Evolutionary conservation across 2,329 filamentous ascomycete species (phyloP).

Genomic region (Hortaea sp.): DNA sequence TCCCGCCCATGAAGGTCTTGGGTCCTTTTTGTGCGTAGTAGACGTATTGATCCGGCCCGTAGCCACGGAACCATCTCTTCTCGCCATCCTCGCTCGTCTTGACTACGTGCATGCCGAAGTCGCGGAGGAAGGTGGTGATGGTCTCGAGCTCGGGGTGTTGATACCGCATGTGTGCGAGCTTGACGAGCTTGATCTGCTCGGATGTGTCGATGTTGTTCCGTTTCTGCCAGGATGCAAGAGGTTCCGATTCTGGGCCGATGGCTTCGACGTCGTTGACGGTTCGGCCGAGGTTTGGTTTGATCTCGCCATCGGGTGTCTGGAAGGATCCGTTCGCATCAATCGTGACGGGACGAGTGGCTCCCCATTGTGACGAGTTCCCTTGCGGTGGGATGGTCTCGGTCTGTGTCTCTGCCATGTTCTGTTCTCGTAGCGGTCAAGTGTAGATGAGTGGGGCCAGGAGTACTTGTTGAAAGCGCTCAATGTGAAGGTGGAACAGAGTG

Average conservation of each 20-base stretch:
- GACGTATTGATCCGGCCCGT: constrained; percentile 35
- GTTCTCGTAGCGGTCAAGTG: not conserved
- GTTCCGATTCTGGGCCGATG: constrained; percentile 26
- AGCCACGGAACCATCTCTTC: constrained; percentile 32
- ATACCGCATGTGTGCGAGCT: constrained; percentile 44
- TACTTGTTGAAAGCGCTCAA: no score
- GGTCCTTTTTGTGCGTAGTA: constrained; percentile 32
- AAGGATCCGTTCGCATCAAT: constrained; percentile 12
- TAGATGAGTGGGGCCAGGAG: no score
- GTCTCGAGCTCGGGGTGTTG: constrained; percentile 41
- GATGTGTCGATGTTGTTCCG: constrained; percentile 31
- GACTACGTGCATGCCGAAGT: constrained; percentile 35
- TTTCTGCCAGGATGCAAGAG: constrained; percentile 29
- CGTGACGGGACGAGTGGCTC: constrained; percentile 17
- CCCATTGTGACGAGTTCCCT: constrained; percentile 15
- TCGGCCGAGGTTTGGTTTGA: constrained; percentile 30
- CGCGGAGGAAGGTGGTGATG: constrained; percentile 37
- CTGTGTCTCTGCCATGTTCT: constrained; percentile 11
- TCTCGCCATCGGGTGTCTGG: constrained; percentile 8
- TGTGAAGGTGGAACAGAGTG: no score
- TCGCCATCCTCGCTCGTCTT: constrained; percentile 27
- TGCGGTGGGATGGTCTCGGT: constrained; percentile 9
- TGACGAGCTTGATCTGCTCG: constrained; percentile 38
- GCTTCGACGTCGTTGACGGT: constrained; percentile 30
- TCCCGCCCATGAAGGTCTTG: constrained; percentile 33